Percentiles rank a stretch among this genome's conserved stretches.
Evolutionary conservation across 371 early-diverging fungal genomes (phyloP).

Genomic region (Coemansia sp.): DNA sequence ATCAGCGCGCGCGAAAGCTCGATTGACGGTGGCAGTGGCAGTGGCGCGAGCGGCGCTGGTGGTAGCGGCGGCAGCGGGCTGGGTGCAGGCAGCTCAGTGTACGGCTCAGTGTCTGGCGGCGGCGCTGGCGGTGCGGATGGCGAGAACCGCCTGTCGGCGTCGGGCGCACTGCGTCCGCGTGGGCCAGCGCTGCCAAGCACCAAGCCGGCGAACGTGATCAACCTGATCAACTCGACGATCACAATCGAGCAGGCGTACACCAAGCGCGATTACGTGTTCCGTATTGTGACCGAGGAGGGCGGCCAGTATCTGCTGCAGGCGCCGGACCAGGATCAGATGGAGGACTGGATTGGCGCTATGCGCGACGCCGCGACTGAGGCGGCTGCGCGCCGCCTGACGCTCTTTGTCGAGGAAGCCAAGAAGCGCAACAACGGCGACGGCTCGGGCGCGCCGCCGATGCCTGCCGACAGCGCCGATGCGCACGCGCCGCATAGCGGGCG

Average conservation of each 20-base stretch:
- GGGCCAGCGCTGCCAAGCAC: constrained; percentile 45
- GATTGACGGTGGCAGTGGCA: constrained; percentile 15
- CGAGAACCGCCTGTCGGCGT: constrained; percentile 14
- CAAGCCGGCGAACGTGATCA: constrained; percentile 76
- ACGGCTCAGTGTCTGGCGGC: neutral
- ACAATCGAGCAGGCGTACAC: constrained; percentile 69
- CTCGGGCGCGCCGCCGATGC: constrained; percentile 2
- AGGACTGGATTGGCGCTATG: constrained; percentile 71
- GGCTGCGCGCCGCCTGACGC: constrained; percentile 62
- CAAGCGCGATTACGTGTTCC: constrained; percentile 76
- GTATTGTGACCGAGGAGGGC: constrained; percentile 82
- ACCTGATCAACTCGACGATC: constrained; percentile 74
- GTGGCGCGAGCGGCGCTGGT: neutral
- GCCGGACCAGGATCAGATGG: constrained; percentile 68
- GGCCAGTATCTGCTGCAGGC: constrained; percentile 77
- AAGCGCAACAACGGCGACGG: constrained; percentile 36
- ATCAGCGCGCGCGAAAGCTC: constrained; percentile 32
- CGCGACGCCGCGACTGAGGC: constrained; percentile 75
- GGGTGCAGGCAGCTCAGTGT: neutral
- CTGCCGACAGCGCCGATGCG: neutral
- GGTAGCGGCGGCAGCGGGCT: neutral
- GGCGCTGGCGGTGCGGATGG: neutral
- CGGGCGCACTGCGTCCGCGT: constrained; percentile 37
- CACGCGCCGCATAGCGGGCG: neutral
- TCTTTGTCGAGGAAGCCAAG: constrained; percentile 54